These are phyloP conservation scores for Epithemia pelagica DNA, from an alignment of 108 stramenopile species.

Conservation along the genomic window DNA sequence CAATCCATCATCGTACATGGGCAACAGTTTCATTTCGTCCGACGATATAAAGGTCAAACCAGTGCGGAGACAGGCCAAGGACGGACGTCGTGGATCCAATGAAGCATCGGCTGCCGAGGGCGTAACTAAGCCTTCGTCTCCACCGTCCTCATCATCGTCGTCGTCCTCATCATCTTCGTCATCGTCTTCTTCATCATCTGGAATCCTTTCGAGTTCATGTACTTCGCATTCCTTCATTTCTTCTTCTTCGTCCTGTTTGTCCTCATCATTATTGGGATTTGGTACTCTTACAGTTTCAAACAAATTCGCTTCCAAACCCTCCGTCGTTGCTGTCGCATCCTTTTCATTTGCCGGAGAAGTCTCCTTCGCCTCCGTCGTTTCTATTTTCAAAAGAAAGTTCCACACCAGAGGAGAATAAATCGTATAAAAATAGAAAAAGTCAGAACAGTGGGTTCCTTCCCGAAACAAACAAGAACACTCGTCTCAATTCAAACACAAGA, in stretches of 20 bases:
- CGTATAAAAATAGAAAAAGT: too few species aligned
- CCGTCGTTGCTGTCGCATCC: too few species aligned
- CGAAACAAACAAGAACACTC: too few species aligned
- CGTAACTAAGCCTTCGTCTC: constrained; percentile 25
- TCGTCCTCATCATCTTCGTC: constrained; percentile 12
- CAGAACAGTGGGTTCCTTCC: too few species aligned
- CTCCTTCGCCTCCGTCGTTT: too few species aligned
- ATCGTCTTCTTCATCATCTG: not conserved
- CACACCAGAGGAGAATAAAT: too few species aligned
- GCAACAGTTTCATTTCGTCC: constrained; percentile 54
- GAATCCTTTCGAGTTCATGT: too few species aligned
- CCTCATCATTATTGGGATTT: not conserved
- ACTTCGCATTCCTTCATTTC: too few species aligned
- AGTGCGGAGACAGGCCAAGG: constrained; percentile 34
- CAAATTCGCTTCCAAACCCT: not conserved
- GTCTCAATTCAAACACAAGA: too few species aligned
- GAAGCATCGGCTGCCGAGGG: constrained; percentile 19
- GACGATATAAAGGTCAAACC: constrained; percentile 63
- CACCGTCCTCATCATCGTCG: constrained; percentile 25
- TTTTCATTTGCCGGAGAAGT: too few species aligned
- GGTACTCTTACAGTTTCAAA: not conserved
- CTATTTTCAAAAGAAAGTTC: too few species aligned
- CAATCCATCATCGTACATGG: constrained; percentile 70
- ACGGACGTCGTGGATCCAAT: not conserved
- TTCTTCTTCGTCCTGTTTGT: too few species aligned